Conservation (phyloP, 208 protist species). For the Trypanosomatidae sp. region DNA sequence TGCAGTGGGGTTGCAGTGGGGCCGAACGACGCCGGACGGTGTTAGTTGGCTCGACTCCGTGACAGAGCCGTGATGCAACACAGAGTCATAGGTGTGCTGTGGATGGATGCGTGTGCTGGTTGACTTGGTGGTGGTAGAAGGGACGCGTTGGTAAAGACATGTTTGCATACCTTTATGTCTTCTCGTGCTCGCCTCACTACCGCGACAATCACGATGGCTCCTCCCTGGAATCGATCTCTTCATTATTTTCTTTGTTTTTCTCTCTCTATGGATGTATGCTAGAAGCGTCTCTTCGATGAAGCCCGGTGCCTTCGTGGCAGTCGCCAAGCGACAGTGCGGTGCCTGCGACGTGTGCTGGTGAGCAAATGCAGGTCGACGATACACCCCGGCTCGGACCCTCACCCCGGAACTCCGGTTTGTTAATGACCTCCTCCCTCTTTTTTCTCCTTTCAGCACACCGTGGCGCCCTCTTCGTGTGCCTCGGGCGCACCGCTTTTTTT, state of each 20-base stretch:
- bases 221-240: background rate
- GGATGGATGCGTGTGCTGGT: background rate
- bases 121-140: background rate
- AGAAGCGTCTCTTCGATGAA: background rate
- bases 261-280: background rate
- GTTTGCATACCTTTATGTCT: background rate
- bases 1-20: background rate
- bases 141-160: background rate
- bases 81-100: background rate
- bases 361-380: background rate
- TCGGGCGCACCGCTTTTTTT: background rate
- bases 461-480: background rate
- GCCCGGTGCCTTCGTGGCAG: background rate
- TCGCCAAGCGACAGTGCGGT: background rate
- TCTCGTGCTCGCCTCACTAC: too few relatives aligned
- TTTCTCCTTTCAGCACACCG: background rate
- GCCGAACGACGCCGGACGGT: background rate
- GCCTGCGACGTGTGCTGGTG: background rate
- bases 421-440: background rate
- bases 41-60: background rate
- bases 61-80: background rate
- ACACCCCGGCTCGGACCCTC: background rate
- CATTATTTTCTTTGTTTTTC: background rate
- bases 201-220: background rate
- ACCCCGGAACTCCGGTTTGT: background rate